Evolutionary conservation across 805 yeast genomes (phyloP).

Genomic region (Wickerhamiella musiphila): DNA sequence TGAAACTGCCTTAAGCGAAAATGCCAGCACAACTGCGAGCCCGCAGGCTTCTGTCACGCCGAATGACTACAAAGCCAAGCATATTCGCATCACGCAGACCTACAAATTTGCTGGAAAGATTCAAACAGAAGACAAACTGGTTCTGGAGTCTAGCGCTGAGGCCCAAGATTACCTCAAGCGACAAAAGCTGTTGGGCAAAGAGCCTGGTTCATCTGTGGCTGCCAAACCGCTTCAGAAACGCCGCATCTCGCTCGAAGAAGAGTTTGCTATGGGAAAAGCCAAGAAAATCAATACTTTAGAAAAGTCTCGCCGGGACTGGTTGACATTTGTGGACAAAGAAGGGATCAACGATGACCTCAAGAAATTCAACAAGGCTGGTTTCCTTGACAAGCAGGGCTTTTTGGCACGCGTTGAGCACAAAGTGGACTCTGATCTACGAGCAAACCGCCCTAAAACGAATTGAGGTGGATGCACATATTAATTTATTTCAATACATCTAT

Average conservation of each 20-base stretch:
- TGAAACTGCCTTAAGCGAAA: not conserved
- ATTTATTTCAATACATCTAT: too few relatives aligned
- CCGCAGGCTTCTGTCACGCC: not conserved
- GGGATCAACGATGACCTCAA: slow-evolving; percentile 71
- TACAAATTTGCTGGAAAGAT: slow-evolving; percentile 84
- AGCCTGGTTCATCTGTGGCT: not conserved
- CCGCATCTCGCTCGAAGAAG: slow-evolving; percentile 60
- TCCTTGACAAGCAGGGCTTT: slow-evolving; percentile 81
- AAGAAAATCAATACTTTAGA: slow-evolving; percentile 81
- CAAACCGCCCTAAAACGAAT: too few relatives aligned
- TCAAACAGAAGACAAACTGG: slow-evolving; percentile 60
- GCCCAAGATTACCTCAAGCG: slow-evolving; percentile 62
- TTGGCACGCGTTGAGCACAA: slow-evolving; percentile 52
- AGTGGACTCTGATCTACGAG: slow-evolving; percentile 28
- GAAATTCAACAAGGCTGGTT: slow-evolving; percentile 75
- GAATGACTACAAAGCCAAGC: slow-evolving; percentile 25
- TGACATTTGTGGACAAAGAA: slow-evolving; percentile 73
- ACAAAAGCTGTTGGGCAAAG: slow-evolving; percentile 9
- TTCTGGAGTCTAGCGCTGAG: slow-evolving; percentile 63
- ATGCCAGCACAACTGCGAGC: not conserved
- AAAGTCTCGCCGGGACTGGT: slow-evolving; percentile 89
- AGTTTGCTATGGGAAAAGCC: slow-evolving; percentile 48
- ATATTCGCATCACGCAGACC: slow-evolving; percentile 53
- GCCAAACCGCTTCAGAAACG: slow-evolving; percentile 28
- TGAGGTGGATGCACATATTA: too few relatives aligned